Base-by-base conservation (phyloP, 768 basidiomycete species). In the Hemileccinum rubropunctum region DNA sequence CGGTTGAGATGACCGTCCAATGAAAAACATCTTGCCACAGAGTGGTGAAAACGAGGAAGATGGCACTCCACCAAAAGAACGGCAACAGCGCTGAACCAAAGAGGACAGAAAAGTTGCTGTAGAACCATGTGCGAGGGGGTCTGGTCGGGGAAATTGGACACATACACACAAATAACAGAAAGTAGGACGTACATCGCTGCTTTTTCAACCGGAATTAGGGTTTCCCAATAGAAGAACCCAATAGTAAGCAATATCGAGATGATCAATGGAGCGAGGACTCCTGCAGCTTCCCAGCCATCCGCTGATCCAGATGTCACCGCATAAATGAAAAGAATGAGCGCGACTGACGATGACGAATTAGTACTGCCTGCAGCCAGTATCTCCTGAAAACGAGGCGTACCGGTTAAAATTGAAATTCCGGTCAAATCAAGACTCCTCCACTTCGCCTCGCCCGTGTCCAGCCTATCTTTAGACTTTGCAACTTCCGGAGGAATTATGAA, bases 191-290 rank as follows among this genome's bases (percentile, higher is more conserved):
- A 76, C 74, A 78, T 59, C 5, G 73, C 72, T 10, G 81, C 79
- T 5, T 58, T 60, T 10, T 75, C 63, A 15, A 58, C 56, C 3
- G 73, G 74, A 13, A 79, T 59, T 1, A 55, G 39, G 9, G 71
- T 63, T 54, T 83, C 80, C 73, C 74, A 82, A 45, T 71, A 64
- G 64, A 83, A 77, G 67, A 83, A 84, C 1, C 45, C 62, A 23
- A 64, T 53, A 33, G 66, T 58, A 12, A 77, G 51, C 11, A 73
- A 28, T 50, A 79, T 58, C 6, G 80, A 75, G 26, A 81, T 56
- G 8, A 79, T 60, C 36, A 83, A 63, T 0, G 77, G 74, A 4
- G 63, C 68, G 42, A 82, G 60, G 50, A 81, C 76, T 15, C 61
- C 53, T 5, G 76, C 71, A 1, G 71, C 61, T 7, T 59, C 61